Evolutionary conservation across 2,329 filamentous ascomycete genomes (phyloP).

Genomic region (Botrytis byssoidea): DNA sequence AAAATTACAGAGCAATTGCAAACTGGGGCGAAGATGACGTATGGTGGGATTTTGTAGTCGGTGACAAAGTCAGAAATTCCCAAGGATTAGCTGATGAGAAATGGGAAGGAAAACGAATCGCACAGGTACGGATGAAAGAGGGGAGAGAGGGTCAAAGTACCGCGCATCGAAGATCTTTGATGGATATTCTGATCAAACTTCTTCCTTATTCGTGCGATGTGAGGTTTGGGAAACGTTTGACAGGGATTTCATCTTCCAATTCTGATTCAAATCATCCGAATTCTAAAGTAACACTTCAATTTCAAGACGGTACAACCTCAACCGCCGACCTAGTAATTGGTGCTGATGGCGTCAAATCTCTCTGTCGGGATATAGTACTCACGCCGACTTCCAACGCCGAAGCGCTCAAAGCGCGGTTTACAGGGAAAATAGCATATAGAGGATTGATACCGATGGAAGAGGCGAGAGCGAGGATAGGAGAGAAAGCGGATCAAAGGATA

Average conservation of each 20-base stretch:
- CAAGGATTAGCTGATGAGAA: not conserved
- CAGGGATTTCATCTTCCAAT: not conserved
- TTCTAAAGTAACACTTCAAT: not conserved
- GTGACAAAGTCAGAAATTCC: not conserved
- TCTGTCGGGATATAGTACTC: constrained; percentile 5
- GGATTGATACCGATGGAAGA: constrained; percentile 56
- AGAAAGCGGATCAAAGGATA: not conserved
- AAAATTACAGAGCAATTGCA: constrained; percentile 2
- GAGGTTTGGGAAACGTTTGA: not conserved
- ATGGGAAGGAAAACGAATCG: constrained; percentile 2
- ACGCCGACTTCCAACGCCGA: not conserved
- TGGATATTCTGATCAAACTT: constrained; percentile 7
- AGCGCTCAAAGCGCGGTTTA: not conserved
- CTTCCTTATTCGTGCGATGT: constrained; percentile 5
- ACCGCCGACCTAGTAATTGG: not conserved
- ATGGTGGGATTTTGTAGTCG: constrained; percentile 12
- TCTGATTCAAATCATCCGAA: not conserved
- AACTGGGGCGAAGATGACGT: constrained; percentile 4
- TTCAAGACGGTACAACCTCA: not conserved
- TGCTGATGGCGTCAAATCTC: not conserved
- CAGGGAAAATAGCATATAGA: constrained; percentile 49
- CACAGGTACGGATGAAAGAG: not conserved
- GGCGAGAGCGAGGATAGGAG: not conserved
- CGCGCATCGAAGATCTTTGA: constrained; percentile 4
- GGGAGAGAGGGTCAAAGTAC: constrained; percentile 9